phyloP scores from a whole-genome alignment of 768 basidiomycete species.

The Tricholoma sp. region DNA sequence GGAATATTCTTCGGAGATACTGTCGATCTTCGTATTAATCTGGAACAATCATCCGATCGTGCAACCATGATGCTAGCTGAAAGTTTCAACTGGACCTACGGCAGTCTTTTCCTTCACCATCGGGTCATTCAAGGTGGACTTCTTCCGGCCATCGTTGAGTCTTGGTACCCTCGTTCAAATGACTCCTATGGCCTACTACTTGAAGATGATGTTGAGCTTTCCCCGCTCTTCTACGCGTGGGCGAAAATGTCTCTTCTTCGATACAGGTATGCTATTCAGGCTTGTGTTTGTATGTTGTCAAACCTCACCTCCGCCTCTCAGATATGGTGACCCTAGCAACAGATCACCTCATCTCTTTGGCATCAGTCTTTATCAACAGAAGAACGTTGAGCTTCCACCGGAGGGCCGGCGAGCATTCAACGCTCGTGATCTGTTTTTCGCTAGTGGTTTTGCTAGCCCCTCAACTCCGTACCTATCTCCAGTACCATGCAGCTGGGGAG shows the following conservation, averaged over 20 bases:
- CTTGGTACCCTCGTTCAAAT: conserved; percentile 77
- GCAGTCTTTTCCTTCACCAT: conserved; percentile 57
- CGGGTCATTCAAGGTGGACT: conserved; percentile 77
- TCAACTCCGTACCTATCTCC: conserved; percentile 78
- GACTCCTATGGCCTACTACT: conserved; percentile 75
- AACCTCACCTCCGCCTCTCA: conserved; percentile 18
- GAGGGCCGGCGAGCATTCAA: conserved; percentile 66
- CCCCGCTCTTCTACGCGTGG: conserved; percentile 84
- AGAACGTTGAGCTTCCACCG: conserved; percentile 66
- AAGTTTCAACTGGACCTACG: conserved; percentile 55
- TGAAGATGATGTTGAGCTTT: conserved; percentile 85
- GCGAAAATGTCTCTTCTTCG: conserved; percentile 72
- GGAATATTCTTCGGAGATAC: conserved; percentile 67
- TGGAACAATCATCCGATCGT: conserved; percentile 69
- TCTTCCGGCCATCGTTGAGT: conserved; percentile 80
- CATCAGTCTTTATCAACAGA: conserved; percentile 84
- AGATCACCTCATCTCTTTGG: conserved; percentile 58
- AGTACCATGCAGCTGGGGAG: conserved; percentile 90
- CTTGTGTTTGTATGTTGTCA: not conserved
- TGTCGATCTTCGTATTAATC: conserved; percentile 59
- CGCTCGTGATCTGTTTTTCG: conserved; percentile 53
- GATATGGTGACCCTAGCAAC: conserved; percentile 46
- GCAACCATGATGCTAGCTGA: conserved; percentile 52
- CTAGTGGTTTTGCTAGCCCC: conserved; percentile 31
- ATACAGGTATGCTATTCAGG: conserved; percentile 48